Conservation (phyloP, 106 monocot species). For the Chionographis japonica region DNA sequence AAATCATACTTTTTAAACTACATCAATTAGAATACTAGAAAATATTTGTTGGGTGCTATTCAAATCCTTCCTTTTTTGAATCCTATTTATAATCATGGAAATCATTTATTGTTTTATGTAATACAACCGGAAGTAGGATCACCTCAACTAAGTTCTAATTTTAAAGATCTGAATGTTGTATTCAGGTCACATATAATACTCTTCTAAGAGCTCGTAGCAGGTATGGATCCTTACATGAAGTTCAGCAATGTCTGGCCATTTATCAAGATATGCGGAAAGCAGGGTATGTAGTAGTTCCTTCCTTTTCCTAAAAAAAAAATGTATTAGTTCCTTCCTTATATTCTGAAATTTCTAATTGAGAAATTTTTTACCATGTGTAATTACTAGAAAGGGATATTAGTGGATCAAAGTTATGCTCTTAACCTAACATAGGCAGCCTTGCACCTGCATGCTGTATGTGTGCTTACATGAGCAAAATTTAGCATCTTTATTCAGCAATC, state of each 20-base stretch:
- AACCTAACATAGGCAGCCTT: too few relatives aligned
- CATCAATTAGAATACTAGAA: too few relatives aligned
- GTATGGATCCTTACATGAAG: slow-evolving; percentile 79
- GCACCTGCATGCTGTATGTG: too few relatives aligned
- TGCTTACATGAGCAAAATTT: too few relatives aligned
- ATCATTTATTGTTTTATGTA: background rate
- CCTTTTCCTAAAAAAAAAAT: too few relatives aligned
- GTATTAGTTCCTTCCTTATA: background rate
- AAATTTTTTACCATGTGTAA: background rate
- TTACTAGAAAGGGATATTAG: too few relatives aligned
- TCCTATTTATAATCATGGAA: too few relatives aligned
- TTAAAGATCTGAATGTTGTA: slow-evolving; percentile 11
- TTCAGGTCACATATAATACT: slow-evolving; percentile 88
- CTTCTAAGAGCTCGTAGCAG: slow-evolving; percentile 70
- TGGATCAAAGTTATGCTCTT: too few relatives aligned
- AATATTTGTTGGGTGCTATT: background rate
- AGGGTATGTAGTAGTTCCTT: slow-evolving; percentile 43
- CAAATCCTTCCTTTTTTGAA: too few relatives aligned
- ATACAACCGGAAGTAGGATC: background rate
- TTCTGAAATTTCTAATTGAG: background rate
- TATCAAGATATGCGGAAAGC: slow-evolving; percentile 84
- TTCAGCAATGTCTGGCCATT: slow-evolving; percentile 75
- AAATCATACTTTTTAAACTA: too few relatives aligned
- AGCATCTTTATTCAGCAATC: too few relatives aligned
- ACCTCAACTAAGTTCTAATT: background rate